These are phyloP conservation scores for Bocquillonia castaneifolia DNA, from an alignment of 441 rosid species.

Conservation along the genomic window DNA sequence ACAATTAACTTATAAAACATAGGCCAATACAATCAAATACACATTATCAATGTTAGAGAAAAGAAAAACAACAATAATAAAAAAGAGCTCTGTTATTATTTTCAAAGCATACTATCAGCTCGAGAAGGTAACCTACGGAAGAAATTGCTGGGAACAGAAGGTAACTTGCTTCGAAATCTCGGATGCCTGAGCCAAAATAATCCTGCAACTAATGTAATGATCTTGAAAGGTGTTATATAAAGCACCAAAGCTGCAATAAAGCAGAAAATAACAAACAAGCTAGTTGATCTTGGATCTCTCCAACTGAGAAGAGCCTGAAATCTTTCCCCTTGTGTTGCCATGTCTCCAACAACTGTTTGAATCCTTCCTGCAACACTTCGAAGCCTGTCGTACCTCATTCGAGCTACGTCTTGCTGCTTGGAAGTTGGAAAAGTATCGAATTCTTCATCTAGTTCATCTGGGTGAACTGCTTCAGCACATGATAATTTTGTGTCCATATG, in stretches of 20 bases:
- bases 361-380: slow-evolving; percentile 78
- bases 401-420: slow-evolving; percentile 44
- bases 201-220: slow-evolving; percentile 49
- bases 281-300: slow-evolving; percentile 87
- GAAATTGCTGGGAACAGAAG: slow-evolving; percentile 79
- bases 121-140: slow-evolving; percentile 69
- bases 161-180: slow-evolving; percentile 75
- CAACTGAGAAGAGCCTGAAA: slow-evolving; percentile 69
- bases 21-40: too few relatives aligned
- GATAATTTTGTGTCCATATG: too few relatives aligned
- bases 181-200: slow-evolving; percentile 72
- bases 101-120: slow-evolving; percentile 72
- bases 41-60: background rate
- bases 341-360: too few relatives aligned
- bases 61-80: background rate
- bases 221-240: slow-evolving; percentile 63
- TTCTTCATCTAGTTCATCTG: too few relatives aligned
- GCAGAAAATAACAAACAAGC: slow-evolving; percentile 62
- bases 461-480: too few relatives aligned
- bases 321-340: slow-evolving; percentile 83
- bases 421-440: too few relatives aligned
- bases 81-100: background rate
- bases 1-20: too few relatives aligned
- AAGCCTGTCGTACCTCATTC: slow-evolving; percentile 78
- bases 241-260: slow-evolving; percentile 61